phyloP scores from a whole-genome alignment of 495 filamentous ascomycete genomes.

The Aspergillus cristatus region DNA sequence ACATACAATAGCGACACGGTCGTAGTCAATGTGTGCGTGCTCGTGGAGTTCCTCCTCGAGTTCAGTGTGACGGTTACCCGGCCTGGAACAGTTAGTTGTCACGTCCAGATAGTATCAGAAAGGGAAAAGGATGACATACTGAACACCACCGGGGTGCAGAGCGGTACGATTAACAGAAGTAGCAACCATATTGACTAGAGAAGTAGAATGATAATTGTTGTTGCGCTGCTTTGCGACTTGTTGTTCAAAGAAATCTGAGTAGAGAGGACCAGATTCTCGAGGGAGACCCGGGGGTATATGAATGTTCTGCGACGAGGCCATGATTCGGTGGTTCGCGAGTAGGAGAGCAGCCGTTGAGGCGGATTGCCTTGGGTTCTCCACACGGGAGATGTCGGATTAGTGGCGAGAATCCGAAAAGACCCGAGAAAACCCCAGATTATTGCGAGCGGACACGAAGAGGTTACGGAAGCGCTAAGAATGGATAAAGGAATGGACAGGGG shows the following conservation, averaged over 20 bases:
- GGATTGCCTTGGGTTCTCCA: too few species aligned
- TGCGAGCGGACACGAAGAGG: too few species aligned
- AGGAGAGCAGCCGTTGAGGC: too few species aligned
- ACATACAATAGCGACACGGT: conserved; percentile 91
- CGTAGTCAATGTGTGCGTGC: conserved; percentile 98
- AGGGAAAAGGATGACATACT: conserved; percentile 49
- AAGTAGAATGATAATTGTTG: conserved; percentile 55
- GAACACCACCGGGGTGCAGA: conserved; percentile 84
- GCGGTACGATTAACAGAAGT: conserved; percentile 79
- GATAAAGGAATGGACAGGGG: too few species aligned
- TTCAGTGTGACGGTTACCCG: conserved; percentile 82
- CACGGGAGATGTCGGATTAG: too few species aligned
- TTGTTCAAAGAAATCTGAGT: conserved; percentile 50
- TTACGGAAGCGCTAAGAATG: too few species aligned
- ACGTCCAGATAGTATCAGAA: conserved; percentile 6
- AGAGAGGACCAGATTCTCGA: conserved; percentile 40
- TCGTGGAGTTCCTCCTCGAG: conserved; percentile 96
- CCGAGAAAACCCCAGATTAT: too few species aligned
- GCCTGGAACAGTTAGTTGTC: conserved; percentile 43
- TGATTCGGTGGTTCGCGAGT: too few species aligned
- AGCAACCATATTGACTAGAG: conserved; percentile 57
- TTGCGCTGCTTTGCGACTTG: conserved; percentile 51
- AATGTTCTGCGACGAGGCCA: conserved; percentile 34
- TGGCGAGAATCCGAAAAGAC: too few species aligned
- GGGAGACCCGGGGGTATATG: conserved; percentile 39